Conservation (phyloP, 1,284 basidiomycete genomes). For the Agroathelia rolfsii region DNA sequence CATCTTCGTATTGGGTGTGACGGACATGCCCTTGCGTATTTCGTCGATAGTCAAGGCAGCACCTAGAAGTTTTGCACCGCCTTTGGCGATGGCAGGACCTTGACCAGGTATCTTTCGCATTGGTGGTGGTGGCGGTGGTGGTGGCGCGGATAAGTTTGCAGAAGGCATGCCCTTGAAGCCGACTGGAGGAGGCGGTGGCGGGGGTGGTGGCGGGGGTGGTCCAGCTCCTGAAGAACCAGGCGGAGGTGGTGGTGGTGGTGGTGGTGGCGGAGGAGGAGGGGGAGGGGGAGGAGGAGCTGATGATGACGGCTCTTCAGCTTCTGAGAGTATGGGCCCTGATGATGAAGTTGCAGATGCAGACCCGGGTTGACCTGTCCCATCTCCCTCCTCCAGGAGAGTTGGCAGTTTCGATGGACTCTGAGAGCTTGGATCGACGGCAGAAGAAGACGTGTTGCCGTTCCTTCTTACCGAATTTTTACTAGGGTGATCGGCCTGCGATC, state of each 20-base stretch:
- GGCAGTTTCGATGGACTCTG: slow-evolving; percentile 19
- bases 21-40: slow-evolving; percentile 80
- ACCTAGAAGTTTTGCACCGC: too few relatives aligned
- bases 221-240: slow-evolving; percentile 20
- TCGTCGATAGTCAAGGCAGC: too few relatives aligned
- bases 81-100: slow-evolving; percentile 38
- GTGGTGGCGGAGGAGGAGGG: slow-evolving; percentile 25
- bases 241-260: slow-evolving; percentile 29
- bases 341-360: too few relatives aligned
- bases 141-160: too few relatives aligned
- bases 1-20: slow-evolving; percentile 86
- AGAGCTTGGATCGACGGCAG: too few relatives aligned
- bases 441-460: too few relatives aligned
- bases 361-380: slow-evolving; percentile 13
- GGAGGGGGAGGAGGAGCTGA: slow-evolving; percentile 24
- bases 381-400: slow-evolving; percentile 28
- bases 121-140: slow-evolving; percentile 38
- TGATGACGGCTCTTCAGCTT: too few relatives aligned
- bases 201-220: too few relatives aligned
- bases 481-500: slow-evolving; percentile 51
- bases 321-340: too few relatives aligned
- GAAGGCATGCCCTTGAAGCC: too few relatives aligned
- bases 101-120: slow-evolving; percentile 30
- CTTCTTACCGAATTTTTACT: slow-evolving; percentile 44
- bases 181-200: too few relatives aligned